Conservation (phyloP, 176 grass and related monocot genomes). For the Triticum monococcum region DNA sequence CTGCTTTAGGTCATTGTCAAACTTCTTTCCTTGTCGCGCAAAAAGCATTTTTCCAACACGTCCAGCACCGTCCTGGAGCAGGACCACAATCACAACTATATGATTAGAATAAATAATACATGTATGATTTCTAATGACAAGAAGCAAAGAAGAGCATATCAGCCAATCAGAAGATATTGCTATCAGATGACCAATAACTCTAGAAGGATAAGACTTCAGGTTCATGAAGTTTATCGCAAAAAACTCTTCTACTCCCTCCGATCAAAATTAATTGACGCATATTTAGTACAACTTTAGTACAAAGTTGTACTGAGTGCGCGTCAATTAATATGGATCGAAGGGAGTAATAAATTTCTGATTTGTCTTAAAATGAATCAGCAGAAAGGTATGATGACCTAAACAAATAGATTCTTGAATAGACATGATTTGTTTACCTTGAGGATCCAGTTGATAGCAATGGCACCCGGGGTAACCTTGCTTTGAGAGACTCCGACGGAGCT, state of each 20-base stretch:
- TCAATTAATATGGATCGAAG: too few relatives aligned
- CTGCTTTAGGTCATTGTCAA: constrained; percentile 99
- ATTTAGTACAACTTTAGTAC: too few relatives aligned
- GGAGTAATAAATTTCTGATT: background rate
- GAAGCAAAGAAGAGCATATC: background rate
- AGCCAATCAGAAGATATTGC: constrained; percentile 8
- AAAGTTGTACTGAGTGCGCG: too few relatives aligned
- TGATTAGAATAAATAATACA: constrained; percentile 8
- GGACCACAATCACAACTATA: background rate
- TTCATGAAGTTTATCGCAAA: background rate
- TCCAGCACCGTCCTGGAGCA: constrained; percentile 87
- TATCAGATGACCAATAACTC: background rate
- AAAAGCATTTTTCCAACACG: constrained; percentile 99
- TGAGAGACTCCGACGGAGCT: constrained; percentile 94
- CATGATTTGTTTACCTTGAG: constrained; percentile 77
- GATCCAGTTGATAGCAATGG: constrained; percentile 99
- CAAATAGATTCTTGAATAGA: background rate
- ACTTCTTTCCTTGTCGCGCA: constrained; percentile 97
- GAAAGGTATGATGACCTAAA: background rate
- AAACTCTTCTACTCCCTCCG: background rate
- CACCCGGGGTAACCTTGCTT: constrained; percentile 82
- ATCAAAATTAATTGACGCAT: too few relatives aligned
- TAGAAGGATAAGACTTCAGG: background rate
- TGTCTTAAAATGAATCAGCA: background rate
- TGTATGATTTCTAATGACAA: background rate